Evolutionary conservation across 139 green algal species (phyloP), one percentile per base, ranked within the genome.

Genomic region (Nannochloris sp.): DNA sequence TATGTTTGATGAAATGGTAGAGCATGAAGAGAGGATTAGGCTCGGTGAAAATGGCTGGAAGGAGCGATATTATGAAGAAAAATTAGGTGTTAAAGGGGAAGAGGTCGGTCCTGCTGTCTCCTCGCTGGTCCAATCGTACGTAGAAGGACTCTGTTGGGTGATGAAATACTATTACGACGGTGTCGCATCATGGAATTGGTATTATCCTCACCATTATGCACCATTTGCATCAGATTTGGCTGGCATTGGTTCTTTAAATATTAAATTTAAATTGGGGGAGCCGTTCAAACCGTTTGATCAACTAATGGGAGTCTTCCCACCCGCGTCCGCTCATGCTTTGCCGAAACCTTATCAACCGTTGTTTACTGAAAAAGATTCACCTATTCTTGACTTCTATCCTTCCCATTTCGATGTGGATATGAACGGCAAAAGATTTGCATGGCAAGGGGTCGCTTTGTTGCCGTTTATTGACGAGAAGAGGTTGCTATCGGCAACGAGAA

Each of bases 121-220:
- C 4, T 27, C 13, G 10, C 84, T 95, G 72, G 89, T 96, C 56
- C 57, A 77, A 47, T 64, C 72, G 13, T 99, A 93, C 69, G 82
- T 97, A 38, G 82, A 94, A 73, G 94, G 94, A 1, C 78, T 99
- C 65, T 88, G 75, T 73, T 99, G 94, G 94, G 93, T 98, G 32
- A 92, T 97, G 87, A 53, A 56, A 38, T 99, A 96, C 75, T 95
- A 95, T 81, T 95, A 95, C 66, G 84, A 92, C 35, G 89, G 80
- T 46, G 81, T 87, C 30, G 75, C 81, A 27, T 84, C 78, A 44
- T 87, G 81, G 81, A 82, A 36, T 51, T 92, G 87, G 89, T 99
- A 88, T 78, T 99, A 96, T 74, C 94, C 92, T 12, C 96, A 93
- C 79, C 94, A 99, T 81, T 99, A 99, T 73, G 95, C 95, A 8